A percentile compares a stretch with the other conserved stretches of the same genome.
Conservation (phyloP, 2,329 filamentous ascomycete genomes). For the Parascedosporium putredinis region DNA sequence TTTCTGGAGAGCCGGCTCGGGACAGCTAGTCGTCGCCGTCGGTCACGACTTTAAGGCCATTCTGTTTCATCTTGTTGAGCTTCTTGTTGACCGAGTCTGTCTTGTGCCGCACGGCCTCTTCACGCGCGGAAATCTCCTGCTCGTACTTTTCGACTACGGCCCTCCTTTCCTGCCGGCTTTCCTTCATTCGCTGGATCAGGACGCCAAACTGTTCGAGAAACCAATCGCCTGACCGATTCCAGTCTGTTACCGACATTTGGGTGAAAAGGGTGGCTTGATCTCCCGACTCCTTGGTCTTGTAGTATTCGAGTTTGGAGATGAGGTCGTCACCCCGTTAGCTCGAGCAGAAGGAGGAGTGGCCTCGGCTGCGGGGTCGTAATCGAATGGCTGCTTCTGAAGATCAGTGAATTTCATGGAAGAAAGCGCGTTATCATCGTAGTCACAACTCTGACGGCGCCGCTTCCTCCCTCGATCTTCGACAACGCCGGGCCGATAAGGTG, state of each 20-base stretch:
- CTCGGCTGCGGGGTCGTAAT: conserved; percentile 41
- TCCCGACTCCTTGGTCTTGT: conserved; percentile 31
- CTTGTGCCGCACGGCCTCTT: conserved; percentile 42
- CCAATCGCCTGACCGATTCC: conserved; percentile 51
- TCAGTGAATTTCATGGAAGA: conserved; percentile 41
- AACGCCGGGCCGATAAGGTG: conserved; percentile 11
- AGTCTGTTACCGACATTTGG: conserved; percentile 43
- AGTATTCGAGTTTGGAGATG: conserved; percentile 38
- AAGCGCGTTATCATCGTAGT: conserved; percentile 49
- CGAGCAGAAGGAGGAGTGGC: conserved; percentile 23
- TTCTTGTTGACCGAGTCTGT: conserved; percentile 45
- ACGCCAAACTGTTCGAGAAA: conserved; percentile 43
- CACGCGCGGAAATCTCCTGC: conserved; percentile 41
- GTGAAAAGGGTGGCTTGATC: conserved; percentile 42
- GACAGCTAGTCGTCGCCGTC: conserved; percentile 17
- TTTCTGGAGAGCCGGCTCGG: background rate
- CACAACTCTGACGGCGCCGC: conserved; percentile 33
- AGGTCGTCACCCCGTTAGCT: conserved; percentile 29
- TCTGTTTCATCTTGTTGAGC: conserved; percentile 42
- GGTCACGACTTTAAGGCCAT: conserved; percentile 45
- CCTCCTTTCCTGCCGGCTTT: conserved; percentile 39
- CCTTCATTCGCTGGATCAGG: conserved; percentile 36
- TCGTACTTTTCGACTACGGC: conserved; percentile 40
- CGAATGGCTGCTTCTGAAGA: conserved; percentile 42
- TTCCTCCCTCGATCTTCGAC: conserved; percentile 20